Conservation (phyloP, 805 yeast species). For the Nakazawaea ernobii region DNA sequence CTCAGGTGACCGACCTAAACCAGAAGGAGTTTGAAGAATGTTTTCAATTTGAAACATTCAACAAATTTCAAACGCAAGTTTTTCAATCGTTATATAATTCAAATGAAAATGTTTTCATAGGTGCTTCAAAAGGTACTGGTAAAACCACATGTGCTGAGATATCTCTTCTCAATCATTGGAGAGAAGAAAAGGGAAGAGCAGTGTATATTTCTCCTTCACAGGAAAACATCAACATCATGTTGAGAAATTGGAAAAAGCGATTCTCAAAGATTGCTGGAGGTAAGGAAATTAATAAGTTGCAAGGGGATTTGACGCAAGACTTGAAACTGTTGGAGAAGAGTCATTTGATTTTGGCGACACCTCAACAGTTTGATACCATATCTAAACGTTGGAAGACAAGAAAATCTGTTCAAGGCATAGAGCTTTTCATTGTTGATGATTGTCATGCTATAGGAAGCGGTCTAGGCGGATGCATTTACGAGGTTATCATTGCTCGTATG, state of each 20-base stretch:
- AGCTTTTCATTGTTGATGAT: constrained; percentile 68
- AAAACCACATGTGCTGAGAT: constrained; percentile 68
- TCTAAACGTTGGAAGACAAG: constrained; percentile 83
- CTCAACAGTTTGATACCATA: constrained; percentile 65
- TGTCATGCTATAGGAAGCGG: constrained; percentile 61
- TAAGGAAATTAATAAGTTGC: constrained; percentile 47
- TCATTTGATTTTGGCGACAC: constrained; percentile 74
- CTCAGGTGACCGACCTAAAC: constrained; percentile 44
- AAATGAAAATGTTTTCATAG: constrained; percentile 57
- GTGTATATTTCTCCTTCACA: constrained; percentile 67
- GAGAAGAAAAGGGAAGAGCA: constrained; percentile 59
- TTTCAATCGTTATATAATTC: constrained; percentile 55
- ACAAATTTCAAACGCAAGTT: constrained; percentile 68
- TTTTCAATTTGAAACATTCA: constrained; percentile 52
- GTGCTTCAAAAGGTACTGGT: constrained; percentile 73
- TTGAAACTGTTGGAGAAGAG: constrained; percentile 47
- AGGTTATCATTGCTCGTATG: constrained; percentile 64
- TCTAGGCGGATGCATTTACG: constrained; percentile 56
- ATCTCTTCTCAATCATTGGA: constrained; percentile 71
- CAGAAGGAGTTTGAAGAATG: constrained; percentile 39
- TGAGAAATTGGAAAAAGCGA: constrained; percentile 46
- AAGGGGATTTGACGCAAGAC: constrained; percentile 50
- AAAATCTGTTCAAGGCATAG: constrained; percentile 61
- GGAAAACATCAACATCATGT: constrained; percentile 42
- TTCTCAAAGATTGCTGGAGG: constrained; percentile 49